Evolutionary conservation across 768 basidiomycete genomes (phyloP), one percentile per base, ranked within the genome.

Genomic region (Gyrodon lividus): DNA sequence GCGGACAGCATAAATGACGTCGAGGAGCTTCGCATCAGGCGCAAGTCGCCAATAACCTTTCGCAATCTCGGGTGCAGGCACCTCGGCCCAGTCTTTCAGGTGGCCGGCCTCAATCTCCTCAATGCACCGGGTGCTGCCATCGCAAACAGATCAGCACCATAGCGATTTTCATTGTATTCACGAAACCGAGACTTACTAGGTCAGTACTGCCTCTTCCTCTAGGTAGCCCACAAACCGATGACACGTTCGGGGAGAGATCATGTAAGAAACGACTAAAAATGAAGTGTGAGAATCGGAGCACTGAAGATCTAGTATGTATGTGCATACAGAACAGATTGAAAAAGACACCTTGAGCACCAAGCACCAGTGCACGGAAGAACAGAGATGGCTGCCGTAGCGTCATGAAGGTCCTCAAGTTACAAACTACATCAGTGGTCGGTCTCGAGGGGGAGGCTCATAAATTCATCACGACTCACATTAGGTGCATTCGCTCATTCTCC

Each of bases 401-500:
- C 91, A 98, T 91, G 74, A 98, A 99, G 2, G 95, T 97, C 84
- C 91, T 89, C 50, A 49, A 58, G 37, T 46, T 59, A 31, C 54
- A 56, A 40, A 50, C 54, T 19, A 43, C 46, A 41, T 54, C 50
- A 45, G 48, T n/a, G 48, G 61, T 61, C 50, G 54, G 28, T 41
- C 42, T 30, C 34, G 35, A 34, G 24, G 14, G 46, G 48, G 34
- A 24, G 33, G 54, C 7, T 37, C 31, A 56, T 52, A 46, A 45
- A 33, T 17, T 38, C 45, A 34, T 48, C 26, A 10, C 8, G 23
- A 67, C 80, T 62, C 53, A 90, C 88, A 95, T 89, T 46, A 95
- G 77, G 68, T 96, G 93, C 91, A 97, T 96, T 31, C 96, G 77
- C 72, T 99, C 96, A 66, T 98, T 98, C 65, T 98, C 93, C 12